A percentile compares a stretch with the other conserved stretches of the same genome.
Conservation (phyloP, 2,329 filamentous ascomycete species). For the Atkinsonella hypoxylon region DNA sequence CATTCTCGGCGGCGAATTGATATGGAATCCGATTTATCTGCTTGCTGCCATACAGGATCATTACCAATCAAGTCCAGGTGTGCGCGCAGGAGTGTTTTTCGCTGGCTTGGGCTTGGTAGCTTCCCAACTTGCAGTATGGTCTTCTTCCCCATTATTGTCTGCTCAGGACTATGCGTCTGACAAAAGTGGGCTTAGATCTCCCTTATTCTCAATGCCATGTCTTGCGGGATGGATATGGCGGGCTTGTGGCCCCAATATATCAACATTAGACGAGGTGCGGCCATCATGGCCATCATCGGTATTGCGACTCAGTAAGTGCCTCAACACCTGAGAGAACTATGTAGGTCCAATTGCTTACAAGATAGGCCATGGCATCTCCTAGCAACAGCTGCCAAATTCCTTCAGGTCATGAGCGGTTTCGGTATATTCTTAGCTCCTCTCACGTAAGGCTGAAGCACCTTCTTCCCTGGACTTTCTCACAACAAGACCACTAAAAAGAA, state of each 20-base stretch:
- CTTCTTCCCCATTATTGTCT: background rate
- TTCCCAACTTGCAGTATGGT: conserved; percentile 15
- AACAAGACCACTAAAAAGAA: conserved; percentile 1
- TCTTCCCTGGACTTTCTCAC: background rate
- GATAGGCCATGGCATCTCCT: conserved; percentile 17
- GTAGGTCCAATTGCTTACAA: background rate
- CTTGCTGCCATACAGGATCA: conserved; percentile 16
- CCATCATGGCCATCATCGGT: conserved; percentile 32
- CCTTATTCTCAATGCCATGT: conserved; percentile 33
- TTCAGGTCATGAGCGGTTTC: conserved; percentile 16
- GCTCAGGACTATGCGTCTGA: background rate
- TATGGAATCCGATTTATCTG: conserved; percentile 16
- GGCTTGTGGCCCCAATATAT: conserved; percentile 39
- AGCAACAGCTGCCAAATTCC: conserved; percentile 15
- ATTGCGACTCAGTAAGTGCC: conserved; percentile 16
- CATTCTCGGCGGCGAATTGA: conserved; percentile 12
- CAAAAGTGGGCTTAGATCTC: conserved; percentile 7
- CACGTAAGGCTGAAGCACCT: conserved; percentile 6
- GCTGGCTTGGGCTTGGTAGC: conserved; percentile 13
- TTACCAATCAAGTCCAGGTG: conserved; percentile 13
- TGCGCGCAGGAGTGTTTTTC: conserved; percentile 16
- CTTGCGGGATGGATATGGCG: conserved; percentile 42
- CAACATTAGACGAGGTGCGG: conserved; percentile 42
- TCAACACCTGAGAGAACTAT: no score
- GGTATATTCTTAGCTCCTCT: conserved; percentile 14